These are phyloP conservation scores for Suhomyces canberraensis DNA, from an alignment of 805 yeast genomes.

Conservation along the genomic window DNA sequence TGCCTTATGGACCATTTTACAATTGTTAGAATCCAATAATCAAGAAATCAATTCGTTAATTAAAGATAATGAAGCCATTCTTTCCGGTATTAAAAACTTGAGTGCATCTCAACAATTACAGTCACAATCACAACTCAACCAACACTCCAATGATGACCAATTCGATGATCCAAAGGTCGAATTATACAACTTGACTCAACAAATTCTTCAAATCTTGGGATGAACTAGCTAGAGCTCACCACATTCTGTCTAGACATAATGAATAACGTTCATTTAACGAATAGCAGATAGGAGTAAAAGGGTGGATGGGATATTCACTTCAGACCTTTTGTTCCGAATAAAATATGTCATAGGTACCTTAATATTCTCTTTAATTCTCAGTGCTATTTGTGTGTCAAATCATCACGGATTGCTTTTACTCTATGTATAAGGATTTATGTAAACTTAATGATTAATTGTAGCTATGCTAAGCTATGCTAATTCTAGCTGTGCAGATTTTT, in stretches of 20 bases:
- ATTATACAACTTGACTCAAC: constrained; percentile 63
- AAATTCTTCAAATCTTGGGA: constrained; percentile 55
- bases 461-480: not conserved
- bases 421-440: constrained; percentile 1
- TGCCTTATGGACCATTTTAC: constrained; percentile 95
- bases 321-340: not conserved
- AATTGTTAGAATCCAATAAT: constrained; percentile 84
- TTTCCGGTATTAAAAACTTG: constrained; percentile 51
- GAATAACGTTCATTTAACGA: not conserved
- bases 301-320: too few species aligned
- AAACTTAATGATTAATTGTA: constrained; percentile 2
- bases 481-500: not conserved
- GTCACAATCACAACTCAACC: constrained; percentile 19
- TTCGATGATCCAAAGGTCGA: constrained; percentile 63
- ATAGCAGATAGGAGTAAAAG: not conserved
- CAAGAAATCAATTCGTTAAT: constrained; percentile 53
- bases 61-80: constrained; percentile 51
- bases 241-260: not conserved
- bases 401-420: not conserved
- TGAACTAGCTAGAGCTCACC: constrained; percentile 9
- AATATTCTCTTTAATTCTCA: constrained; percentile 5
- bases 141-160: constrained; percentile 26
- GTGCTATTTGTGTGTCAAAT: not conserved
- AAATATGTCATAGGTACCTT: not conserved
- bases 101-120: constrained; percentile 39